phyloP scores from a whole-genome alignment of 345 rosid species.

The Euphorbia peplus region DNA sequence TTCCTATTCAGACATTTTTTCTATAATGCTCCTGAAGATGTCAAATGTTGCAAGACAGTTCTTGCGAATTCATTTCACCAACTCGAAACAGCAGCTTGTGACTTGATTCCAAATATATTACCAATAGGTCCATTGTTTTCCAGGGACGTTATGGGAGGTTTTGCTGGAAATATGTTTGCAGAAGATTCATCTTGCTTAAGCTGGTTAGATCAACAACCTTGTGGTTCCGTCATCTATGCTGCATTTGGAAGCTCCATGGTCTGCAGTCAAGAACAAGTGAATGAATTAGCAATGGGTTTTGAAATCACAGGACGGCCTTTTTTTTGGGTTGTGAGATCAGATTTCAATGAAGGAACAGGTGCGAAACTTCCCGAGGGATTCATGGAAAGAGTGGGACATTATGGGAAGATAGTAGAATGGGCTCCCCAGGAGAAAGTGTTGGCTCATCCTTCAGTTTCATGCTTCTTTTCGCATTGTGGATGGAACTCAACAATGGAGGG shows the following conservation, averaged over 20 bases:
- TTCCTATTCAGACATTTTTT: not conserved
- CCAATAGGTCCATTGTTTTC: constrained; percentile 36
- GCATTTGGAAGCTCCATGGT: constrained; percentile 42
- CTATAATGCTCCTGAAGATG: not conserved
- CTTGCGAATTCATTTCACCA: constrained; percentile 29
- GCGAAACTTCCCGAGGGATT: constrained; percentile 24
- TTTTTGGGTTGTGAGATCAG: constrained; percentile 9
- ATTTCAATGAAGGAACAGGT: not conserved
- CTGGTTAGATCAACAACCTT: constrained; percentile 44
- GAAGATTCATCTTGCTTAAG: constrained; percentile 33
- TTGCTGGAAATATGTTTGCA: constrained; percentile 22
- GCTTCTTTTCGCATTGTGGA: too few species aligned
- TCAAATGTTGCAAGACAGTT: constrained; percentile 16
- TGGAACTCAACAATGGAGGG: constrained; percentile 23
- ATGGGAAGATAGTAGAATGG: constrained; percentile 12
- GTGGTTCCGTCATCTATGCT: constrained; percentile 38
- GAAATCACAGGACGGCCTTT: constrained; percentile 27
- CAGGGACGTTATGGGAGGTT: not conserved
- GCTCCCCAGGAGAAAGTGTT: too few species aligned
- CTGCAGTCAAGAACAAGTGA: constrained; percentile 26
- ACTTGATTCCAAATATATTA: constrained; percentile 19
- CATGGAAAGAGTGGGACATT: constrained; percentile 6
- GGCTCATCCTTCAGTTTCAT: too few species aligned
- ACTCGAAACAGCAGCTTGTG: constrained; percentile 25
- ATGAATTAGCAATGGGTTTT: constrained; percentile 39